phyloP scores from a whole-genome alignment of 2,329 filamentous ascomycete genomes.

The Colletotrichum ledebouriae region DNA sequence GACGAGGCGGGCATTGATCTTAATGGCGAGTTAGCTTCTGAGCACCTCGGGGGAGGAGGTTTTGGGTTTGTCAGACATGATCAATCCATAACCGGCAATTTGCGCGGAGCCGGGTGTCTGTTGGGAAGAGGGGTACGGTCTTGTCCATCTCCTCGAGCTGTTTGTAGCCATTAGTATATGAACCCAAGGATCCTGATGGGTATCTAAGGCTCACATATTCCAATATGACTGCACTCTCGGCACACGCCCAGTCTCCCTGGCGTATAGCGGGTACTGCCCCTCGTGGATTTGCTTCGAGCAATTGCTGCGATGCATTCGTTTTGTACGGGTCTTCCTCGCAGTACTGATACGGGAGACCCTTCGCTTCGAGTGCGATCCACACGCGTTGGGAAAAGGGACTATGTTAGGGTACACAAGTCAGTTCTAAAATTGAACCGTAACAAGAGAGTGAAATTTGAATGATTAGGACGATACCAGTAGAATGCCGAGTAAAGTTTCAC shows the following conservation, averaged over 20 bases:
- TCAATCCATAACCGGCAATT: conserved; percentile 85
- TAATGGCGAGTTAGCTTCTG: neutral
- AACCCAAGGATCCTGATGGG: neutral
- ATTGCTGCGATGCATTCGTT: conserved; percentile 66
- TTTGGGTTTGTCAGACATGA: conserved; percentile 64
- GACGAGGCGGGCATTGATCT: conserved; percentile 83
- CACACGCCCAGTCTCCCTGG: conserved; percentile 84
- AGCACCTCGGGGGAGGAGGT: neutral
- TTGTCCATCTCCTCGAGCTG: conserved; percentile 80
- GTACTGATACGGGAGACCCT: conserved; percentile 85
- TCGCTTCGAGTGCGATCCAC: conserved; percentile 89
- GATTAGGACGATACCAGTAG: conserved; percentile 72
- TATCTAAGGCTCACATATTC: conserved; percentile 75
- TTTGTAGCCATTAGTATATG: conserved; percentile 2
- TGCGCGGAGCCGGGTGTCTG: conserved; percentile 75
- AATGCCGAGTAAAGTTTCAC: conserved; percentile 86
- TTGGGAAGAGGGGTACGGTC: conserved; percentile 73
- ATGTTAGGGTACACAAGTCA: neutral
- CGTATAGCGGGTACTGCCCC: conserved; percentile 82
- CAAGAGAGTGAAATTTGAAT: too few species aligned
- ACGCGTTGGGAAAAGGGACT: conserved; percentile 89
- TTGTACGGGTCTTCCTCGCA: conserved; percentile 87
- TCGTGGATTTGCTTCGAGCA: conserved; percentile 82
- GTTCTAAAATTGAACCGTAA: too few species aligned
- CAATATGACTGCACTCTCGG: conserved; percentile 85